Conservation (phyloP, 345 rosid species). For the Triadica sebifera region DNA sequence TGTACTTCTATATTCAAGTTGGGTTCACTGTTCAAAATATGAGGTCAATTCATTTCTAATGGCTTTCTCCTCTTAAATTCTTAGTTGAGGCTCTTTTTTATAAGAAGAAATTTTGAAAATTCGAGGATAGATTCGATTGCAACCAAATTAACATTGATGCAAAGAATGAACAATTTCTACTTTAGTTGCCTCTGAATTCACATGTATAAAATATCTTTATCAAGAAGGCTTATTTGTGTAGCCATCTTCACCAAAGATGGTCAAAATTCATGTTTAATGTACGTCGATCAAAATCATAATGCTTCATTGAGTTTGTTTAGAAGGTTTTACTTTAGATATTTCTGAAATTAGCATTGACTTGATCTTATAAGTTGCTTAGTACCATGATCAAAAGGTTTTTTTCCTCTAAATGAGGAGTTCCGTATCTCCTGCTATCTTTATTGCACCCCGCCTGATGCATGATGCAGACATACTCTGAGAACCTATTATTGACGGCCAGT, state of each 20-base stretch:
- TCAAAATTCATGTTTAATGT: not conserved
- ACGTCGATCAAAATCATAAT: no score
- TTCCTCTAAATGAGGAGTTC: no score
- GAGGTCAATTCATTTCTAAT: slow-evolving; percentile 51
- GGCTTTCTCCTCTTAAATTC: not conserved
- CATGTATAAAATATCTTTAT: no score
- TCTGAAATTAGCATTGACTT: not conserved
- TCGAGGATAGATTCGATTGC: not conserved
- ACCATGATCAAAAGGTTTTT: no score
- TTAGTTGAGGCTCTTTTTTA: not conserved
- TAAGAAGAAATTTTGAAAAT: not conserved
- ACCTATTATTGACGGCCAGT: no score
- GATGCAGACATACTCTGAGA: no score
- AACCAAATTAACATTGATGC: not conserved
- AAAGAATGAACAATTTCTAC: no score
- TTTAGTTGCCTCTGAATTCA: no score
- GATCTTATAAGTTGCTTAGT: no score
- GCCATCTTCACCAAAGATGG: not conserved
- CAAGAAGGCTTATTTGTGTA: not conserved
- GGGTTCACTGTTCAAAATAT: slow-evolving; percentile 67
- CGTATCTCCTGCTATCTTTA: no score
- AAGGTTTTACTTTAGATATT: not conserved
- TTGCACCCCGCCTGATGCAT: no score
- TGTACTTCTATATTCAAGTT: slow-evolving; percentile 36
- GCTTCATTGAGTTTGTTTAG: not conserved